These are phyloP conservation scores for Onygenales sp. DNA, from an alignment of 2,329 filamentous ascomycete species.

Conservation along the genomic window DNA sequence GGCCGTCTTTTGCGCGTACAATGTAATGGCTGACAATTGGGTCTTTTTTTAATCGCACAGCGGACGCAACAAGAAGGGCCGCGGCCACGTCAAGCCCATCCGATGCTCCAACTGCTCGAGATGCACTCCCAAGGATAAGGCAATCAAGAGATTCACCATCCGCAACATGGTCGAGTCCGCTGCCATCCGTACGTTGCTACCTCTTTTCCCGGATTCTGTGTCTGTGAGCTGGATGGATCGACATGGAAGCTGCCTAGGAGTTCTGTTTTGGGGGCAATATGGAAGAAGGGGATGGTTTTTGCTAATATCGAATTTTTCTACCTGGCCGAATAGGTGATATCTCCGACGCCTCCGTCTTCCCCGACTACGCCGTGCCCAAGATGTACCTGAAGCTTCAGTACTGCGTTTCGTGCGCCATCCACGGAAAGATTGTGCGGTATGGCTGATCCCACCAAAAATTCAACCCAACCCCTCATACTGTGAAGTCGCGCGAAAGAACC, in stretches of 20 bases:
- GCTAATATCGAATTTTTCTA: slow-evolving; percentile 2
- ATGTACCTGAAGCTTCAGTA: slow-evolving; percentile 99
- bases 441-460: slow-evolving; percentile 32
- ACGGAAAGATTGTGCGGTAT: slow-evolving; percentile 99
- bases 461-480: too few relatives aligned
- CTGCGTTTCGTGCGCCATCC: slow-evolving; percentile 99
- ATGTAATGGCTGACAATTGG: slow-evolving; percentile 4
- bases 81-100: slow-evolving; percentile 99
- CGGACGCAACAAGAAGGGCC: slow-evolving; percentile 99
- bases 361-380: slow-evolving; percentile 99
- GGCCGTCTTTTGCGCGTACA: neutral
- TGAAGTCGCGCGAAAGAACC: too few relatives aligned
- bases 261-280: too few relatives aligned
- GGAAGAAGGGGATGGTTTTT: neutral
- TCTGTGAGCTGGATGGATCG: neutral
- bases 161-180: slow-evolving; percentile 99
- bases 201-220: neutral
- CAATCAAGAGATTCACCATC: slow-evolving; percentile 99
- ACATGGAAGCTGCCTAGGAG: neutral
- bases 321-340: slow-evolving; percentile 72
- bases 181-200: slow-evolving; percentile 78
- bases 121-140: slow-evolving; percentile 99
- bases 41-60: slow-evolving; percentile 35
- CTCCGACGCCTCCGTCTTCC: slow-evolving; percentile 97
- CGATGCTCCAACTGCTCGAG: slow-evolving; percentile 81